Conservation (phyloP, 163 green algal genomes). For the Scenedesmus sp. region DNA sequence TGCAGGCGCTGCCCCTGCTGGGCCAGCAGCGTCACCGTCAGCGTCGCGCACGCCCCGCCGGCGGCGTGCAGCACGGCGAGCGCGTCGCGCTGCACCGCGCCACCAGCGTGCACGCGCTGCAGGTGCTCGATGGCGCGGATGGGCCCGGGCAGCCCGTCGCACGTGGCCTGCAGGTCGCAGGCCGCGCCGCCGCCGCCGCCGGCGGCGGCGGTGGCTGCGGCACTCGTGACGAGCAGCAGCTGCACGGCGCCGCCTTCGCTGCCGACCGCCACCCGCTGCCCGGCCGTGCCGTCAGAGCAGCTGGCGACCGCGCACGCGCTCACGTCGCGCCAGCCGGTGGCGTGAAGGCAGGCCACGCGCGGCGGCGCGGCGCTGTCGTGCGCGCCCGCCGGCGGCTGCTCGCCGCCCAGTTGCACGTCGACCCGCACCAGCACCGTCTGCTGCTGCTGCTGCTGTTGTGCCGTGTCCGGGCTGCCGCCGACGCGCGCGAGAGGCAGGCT, state of each 20-base stretch:
- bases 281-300: constrained; percentile 3
- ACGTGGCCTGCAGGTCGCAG: background rate
- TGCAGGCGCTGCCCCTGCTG: background rate
- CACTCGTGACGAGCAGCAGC: background rate
- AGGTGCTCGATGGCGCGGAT: background rate
- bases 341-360: background rate
- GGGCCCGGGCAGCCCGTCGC: background rate
- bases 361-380: no score
- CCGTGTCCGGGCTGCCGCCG: background rate
- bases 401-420: background rate
- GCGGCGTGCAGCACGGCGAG: constrained; percentile 11
- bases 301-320: no score
- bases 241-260: constrained; percentile 15
- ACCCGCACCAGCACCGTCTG: constrained; percentile 4
- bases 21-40: constrained; percentile 4
- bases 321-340: background rate
- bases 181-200: background rate
- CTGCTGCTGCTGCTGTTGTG: constrained; percentile 19
- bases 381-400: background rate
- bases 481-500: background rate
- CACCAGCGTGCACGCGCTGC: background rate
- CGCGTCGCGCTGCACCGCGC: background rate
- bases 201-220: background rate
- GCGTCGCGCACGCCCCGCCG: background rate
- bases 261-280: background rate